Evolutionary conservation across 2,329 filamentous ascomycete species (phyloP).

Genomic region (Blumeria hordei): DNA sequence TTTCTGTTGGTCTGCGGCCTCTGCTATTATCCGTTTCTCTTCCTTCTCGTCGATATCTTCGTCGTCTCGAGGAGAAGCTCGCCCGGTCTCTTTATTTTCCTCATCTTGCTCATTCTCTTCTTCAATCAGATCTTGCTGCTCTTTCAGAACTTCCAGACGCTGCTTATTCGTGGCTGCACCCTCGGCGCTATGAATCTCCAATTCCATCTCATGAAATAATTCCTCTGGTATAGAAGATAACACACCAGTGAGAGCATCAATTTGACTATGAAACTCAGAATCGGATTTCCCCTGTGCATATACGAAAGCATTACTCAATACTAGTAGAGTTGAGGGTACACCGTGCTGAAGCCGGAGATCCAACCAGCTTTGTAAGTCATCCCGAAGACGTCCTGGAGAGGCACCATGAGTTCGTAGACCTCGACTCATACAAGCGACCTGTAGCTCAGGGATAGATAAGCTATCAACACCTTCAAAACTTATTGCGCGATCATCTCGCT

Average conservation of each 20-base stretch:
- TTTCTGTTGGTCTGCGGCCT: conserved; percentile 21
- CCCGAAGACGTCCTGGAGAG: conserved; percentile 64
- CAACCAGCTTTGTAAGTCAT: conserved; percentile 82
- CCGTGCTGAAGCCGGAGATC: conserved; percentile 81
- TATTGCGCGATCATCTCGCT: conserved; percentile 89
- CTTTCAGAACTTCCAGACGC: conserved; percentile 88
- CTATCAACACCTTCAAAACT: conserved; percentile 82
- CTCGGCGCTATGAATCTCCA: conserved; percentile 91
- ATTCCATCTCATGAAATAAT: conserved; percentile 96
- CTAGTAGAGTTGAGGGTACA: conserved; percentile 86
- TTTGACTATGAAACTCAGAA: conserved; percentile 62
- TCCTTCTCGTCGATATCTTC: conserved; percentile 93
- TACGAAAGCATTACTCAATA: conserved; percentile 93
- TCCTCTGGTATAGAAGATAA: conserved; percentile 91
- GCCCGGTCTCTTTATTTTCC: conserved; percentile 49
- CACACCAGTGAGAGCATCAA: conserved; percentile 79
- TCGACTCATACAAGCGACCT: conserved; percentile 74
- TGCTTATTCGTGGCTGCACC: conserved; percentile 97
- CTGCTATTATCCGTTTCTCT: conserved; percentile 33
- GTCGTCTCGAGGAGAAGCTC: conserved; percentile 56
- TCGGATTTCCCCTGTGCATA: conserved; percentile 62
- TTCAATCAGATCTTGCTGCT: conserved; percentile 93
- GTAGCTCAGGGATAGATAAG: conserved; percentile 77
- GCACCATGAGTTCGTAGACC: conserved; percentile 84
- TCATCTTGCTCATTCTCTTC: conserved; percentile 89